Evolutionary conservation across 140 eudicot species (phyloP).

Genomic region (Ambrosia hybrid): DNA sequence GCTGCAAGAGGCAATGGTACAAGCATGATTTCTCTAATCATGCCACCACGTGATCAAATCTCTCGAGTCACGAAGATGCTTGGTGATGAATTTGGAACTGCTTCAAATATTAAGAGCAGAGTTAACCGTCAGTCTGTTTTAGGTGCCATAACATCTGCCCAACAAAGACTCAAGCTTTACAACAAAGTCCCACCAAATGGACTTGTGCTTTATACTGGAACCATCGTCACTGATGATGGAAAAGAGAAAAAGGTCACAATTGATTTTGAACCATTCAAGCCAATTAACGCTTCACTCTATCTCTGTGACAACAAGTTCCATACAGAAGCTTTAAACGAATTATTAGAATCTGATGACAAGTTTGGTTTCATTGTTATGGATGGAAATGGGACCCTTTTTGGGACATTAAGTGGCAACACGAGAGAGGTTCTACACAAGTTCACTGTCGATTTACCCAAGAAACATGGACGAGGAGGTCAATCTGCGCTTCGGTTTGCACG

Average conservation of each 20-base stretch:
- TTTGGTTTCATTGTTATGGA: constrained; percentile 63
- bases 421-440: constrained; percentile 52
- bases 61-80: constrained; percentile 60
- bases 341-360: constrained; percentile 51
- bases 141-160: constrained; percentile 65
- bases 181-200: constrained; percentile 57
- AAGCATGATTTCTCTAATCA: constrained; percentile 62
- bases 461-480: constrained; percentile 65
- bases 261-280: constrained; percentile 55
- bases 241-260: constrained; percentile 56
- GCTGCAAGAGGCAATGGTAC: constrained; percentile 65
- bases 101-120: constrained; percentile 56
- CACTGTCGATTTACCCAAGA: constrained; percentile 57
- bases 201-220: constrained; percentile 51
- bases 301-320: constrained; percentile 60
- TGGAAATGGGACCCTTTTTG: constrained; percentile 58
- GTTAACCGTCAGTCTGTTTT: constrained; percentile 60
- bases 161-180: constrained; percentile 53
- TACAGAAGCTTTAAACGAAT: constrained; percentile 48
- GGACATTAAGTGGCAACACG: constrained; percentile 51
- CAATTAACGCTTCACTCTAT: constrained; percentile 50
- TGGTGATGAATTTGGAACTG: constrained; percentile 58
- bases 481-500: constrained; percentile 62
- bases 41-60: constrained; percentile 65
- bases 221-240: constrained; percentile 57